Base-by-base conservation (phyloP, 2,329 filamentous ascomycete genomes). In the Nothopassalora personata region DNA sequence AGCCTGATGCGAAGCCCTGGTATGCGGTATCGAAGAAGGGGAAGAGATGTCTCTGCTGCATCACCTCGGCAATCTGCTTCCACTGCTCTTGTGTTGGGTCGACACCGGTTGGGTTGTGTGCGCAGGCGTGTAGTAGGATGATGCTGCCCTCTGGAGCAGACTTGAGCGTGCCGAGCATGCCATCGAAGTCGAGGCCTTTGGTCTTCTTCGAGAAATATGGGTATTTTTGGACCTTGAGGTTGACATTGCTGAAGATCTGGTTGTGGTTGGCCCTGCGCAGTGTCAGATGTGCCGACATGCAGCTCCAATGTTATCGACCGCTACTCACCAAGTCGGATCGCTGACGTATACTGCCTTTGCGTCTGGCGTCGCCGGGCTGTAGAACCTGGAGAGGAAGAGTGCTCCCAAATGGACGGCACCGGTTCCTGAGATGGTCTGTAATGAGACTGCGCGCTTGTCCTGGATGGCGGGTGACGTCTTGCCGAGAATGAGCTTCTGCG, bases 21-120 rank as follows among this genome's bases (percentile, higher is more conserved):
- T 99, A 99, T 58, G 94, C 94, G 65, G 86, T 90, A 81, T 99
- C 94, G 78, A 99, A 97, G 84, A 99, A 97, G 70, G 94, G 93
- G 79, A 99, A 96, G 76, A 95, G 93, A 64, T 84, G 84, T 77
- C 88, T 91, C 70, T 84, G 76, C 69, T 83, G 84, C 75, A 97
- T 86, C 48, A 96, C 76, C 47, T 81, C 75, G 54, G 93, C 91
- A 62, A 99, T 86, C 77, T 95, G 84, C 75, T 88, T 90, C 94
- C 94, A 99, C 79, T 99, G 94, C 56, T 93, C 90, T 66, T 88
- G 81, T 19, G 92, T 96, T 7, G 92, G 92, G 77, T 99, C 94
- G 64, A 99, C 92, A 60, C 94, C 94, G 1, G 94, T 99, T 36
- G 94, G 94, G 80, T 99, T 99, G 81, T 99, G 94, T 39, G 94